Conservation (phyloP, 1,284 basidiomycete genomes). For the Rhodofomes roseus region DNA sequence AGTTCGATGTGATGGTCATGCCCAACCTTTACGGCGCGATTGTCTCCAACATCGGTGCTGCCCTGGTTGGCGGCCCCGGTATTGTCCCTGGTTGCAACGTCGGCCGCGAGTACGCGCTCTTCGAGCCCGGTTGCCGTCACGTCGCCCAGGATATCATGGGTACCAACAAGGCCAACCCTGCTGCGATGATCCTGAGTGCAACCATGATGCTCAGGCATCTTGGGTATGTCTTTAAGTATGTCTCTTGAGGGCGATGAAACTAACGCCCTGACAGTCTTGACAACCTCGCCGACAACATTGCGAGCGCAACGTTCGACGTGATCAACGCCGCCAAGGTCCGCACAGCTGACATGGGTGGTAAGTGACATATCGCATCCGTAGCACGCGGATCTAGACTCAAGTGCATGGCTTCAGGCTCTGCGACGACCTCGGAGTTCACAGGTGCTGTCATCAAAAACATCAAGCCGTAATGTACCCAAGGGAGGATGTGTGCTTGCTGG, state of each 20-base stretch:
- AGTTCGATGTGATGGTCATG: constrained; percentile 99
- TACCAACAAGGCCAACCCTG: constrained; percentile 95
- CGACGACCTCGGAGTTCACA: constrained; percentile 92
- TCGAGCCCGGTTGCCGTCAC: constrained; percentile 98
- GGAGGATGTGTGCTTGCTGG: constrained; percentile 5
- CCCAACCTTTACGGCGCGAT: constrained; percentile 97
- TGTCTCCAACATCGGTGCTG: constrained; percentile 97
- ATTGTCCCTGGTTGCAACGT: constrained; percentile 99
- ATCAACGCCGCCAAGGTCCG: constrained; percentile 87
- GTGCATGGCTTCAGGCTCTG: constrained; percentile 50
- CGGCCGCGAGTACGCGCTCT: constrained; percentile 95
- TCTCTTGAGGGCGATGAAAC: not conserved
- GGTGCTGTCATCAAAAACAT: constrained; percentile 81
- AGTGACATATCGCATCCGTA: constrained; percentile 30
- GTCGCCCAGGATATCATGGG: constrained; percentile 99
- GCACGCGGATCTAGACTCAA: not conserved
- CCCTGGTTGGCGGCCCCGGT: constrained; percentile 96
- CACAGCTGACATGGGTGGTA: constrained; percentile 95
- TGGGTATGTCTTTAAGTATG: constrained; percentile 48
- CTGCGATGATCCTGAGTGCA: constrained; percentile 96
- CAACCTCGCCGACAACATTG: constrained; percentile 92
- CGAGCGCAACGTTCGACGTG: constrained; percentile 90
- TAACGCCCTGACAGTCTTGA: constrained; percentile 60
- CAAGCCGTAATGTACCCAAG: constrained; percentile 11
- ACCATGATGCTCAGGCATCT: constrained; percentile 99